Evolutionary conservation across 2,329 filamentous ascomycete species (phyloP).

Genomic region (Cylindrodendrum hubeiense): DNA sequence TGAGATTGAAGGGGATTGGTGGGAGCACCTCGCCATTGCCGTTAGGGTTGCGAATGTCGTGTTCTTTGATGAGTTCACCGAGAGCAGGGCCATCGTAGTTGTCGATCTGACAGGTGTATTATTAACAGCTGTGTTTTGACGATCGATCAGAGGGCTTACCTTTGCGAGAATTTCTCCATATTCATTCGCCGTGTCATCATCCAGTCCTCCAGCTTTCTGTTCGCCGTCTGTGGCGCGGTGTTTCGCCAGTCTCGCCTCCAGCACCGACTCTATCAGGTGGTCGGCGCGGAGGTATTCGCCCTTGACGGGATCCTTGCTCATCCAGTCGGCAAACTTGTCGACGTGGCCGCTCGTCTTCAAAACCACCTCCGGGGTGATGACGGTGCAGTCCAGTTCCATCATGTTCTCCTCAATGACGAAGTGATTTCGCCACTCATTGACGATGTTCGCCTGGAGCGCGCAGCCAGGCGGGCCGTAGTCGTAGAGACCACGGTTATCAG

Average conservation of each 20-base stretch:
- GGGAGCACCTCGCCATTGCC: conserved; percentile 82
- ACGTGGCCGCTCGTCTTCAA: conserved; percentile 97
- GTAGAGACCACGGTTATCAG: conserved; percentile 88
- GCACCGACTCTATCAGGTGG: conserved; percentile 94
- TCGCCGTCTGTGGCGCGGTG: conserved; percentile 72
- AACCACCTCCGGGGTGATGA: conserved; percentile 92
- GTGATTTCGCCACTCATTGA: conserved; percentile 92
- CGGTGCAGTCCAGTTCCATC: conserved; percentile 94
- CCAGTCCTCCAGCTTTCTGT: conserved; percentile 92
- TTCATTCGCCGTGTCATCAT: conserved; percentile 87
- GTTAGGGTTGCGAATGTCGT: conserved; percentile 88
- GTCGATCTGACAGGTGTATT: conserved; percentile 73
- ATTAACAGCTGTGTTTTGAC: too few relatives aligned
- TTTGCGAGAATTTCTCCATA: conserved; percentile 90
- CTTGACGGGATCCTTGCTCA: conserved; percentile 98
- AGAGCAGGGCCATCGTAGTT: conserved; percentile 92
- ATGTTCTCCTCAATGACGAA: conserved; percentile 94
- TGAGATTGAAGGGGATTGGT: conserved; percentile 95
- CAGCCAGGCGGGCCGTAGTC: conserved; percentile 94
- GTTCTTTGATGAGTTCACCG: conserved; percentile 88
- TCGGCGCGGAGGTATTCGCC: conserved; percentile 97
- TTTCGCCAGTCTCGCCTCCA: conserved; percentile 77
- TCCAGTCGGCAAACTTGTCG: conserved; percentile 98
- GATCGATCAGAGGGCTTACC: too few relatives aligned
- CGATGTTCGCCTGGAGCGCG: conserved; percentile 86